A percentile compares a stretch with the other conserved stretches of the same genome.
These are phyloP conservation scores for Penicillium psychrosexuale DNA, from an alignment of 2,329 filamentous ascomycete species.

Conservation along the genomic window DNA sequence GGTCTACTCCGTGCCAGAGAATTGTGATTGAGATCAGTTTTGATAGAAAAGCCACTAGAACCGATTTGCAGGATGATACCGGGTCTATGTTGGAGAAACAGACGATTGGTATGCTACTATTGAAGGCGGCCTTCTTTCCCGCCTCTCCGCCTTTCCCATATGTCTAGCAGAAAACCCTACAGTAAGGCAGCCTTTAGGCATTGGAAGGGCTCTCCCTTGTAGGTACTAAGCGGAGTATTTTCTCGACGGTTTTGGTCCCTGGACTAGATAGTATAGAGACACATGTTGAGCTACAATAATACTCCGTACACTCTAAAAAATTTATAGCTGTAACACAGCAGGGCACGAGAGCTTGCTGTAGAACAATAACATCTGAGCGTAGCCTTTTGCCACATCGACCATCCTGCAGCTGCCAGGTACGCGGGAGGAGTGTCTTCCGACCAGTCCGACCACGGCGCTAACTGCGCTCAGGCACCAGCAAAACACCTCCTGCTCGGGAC, in stretches of 20 bases:
- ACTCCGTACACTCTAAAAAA: background rate
- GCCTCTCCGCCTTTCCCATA: no score
- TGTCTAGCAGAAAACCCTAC: no score
- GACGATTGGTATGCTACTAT: no score
- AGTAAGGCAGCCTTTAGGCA: no score
- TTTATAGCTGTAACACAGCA: background rate
- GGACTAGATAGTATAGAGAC: background rate
- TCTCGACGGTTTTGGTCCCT: background rate
- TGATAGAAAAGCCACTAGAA: no score
- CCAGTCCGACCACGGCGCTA: conserved; percentile 10
- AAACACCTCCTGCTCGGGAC: background rate
- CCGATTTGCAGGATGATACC: no score
- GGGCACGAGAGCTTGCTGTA: background rate
- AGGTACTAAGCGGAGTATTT: background rate
- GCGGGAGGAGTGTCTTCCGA: conserved; percentile 6
- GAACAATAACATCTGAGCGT: background rate
- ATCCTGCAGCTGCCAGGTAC: conserved; percentile 25
- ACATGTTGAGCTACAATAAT: background rate
- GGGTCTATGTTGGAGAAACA: no score
- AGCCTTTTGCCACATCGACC: conserved; percentile 14
- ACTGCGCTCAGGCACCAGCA: background rate
- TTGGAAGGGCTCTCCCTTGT: no score
- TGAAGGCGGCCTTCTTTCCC: no score
- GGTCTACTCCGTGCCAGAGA: no score
- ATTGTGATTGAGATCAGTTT: no score